Evolutionary conservation across 1,139 yeast genomes (phyloP).

Genomic region (Suhomyces ambrosiae): DNA sequence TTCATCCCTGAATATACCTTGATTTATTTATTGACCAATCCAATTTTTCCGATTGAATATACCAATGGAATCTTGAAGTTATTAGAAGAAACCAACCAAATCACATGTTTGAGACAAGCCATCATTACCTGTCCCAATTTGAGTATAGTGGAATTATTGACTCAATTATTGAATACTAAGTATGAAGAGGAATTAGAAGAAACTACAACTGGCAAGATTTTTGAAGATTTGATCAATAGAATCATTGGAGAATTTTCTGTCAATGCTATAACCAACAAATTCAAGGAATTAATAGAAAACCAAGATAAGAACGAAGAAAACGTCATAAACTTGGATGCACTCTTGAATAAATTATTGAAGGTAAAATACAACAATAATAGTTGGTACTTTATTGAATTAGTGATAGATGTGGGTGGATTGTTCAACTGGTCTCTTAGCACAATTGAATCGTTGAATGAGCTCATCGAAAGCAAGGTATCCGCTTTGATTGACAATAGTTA

Average conservation of each 20-base stretch:
- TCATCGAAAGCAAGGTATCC: slow-evolving; percentile 52
- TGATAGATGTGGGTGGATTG: slow-evolving; percentile 74
- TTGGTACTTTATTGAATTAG: slow-evolving; percentile 60
- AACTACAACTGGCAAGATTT: slow-evolving; percentile 58
- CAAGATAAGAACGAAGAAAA: slow-evolving; percentile 18
- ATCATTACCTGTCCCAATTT: slow-evolving; percentile 76
- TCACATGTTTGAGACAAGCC: slow-evolving; percentile 76
- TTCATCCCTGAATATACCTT: slow-evolving; percentile 61
- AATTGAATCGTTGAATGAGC: slow-evolving; percentile 44
- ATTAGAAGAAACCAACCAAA: slow-evolving; percentile 43
- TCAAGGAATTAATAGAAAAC: slow-evolving; percentile 26
- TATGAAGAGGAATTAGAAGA: slow-evolving; percentile 30
- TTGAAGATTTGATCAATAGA: slow-evolving; percentile 69
- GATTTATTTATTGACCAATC: slow-evolving; percentile 81
- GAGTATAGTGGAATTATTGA: slow-evolving; percentile 61
- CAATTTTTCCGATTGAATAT: slow-evolving; percentile 69
- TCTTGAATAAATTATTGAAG: slow-evolving; percentile 35
- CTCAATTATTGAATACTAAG: slow-evolving; percentile 43
- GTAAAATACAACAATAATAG: slow-evolving; percentile 42
- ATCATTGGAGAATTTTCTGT: slow-evolving; percentile 60
- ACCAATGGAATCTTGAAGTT: slow-evolving; percentile 56
- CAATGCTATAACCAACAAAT: slow-evolving; percentile 45
- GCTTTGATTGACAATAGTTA: slow-evolving; percentile 53
- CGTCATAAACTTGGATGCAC: slow-evolving; percentile 41
- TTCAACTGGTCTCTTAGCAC: slow-evolving; percentile 60